Conservation (phyloP, 2,329 filamentous ascomycete species). For the Escovopsis sp. region DNA sequence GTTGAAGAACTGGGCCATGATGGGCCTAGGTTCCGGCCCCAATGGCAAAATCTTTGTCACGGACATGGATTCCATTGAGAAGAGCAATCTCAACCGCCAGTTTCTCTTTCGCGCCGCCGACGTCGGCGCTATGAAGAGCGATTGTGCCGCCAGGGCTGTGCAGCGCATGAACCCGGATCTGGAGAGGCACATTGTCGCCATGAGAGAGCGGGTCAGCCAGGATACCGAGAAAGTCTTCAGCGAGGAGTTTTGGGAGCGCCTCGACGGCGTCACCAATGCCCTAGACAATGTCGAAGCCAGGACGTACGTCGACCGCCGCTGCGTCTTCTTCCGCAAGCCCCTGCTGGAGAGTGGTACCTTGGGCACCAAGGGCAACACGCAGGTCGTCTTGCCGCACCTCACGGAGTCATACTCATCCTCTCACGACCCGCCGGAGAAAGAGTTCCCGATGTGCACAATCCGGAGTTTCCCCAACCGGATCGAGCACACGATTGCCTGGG, state of each 20-base stretch:
- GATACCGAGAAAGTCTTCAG: constrained; percentile 93
- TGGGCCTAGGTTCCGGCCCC: constrained; percentile 78
- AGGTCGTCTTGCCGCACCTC: constrained; percentile 78
- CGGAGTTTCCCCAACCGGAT: constrained; percentile 97
- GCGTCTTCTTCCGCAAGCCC: constrained; percentile 96
- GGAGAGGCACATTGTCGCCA: constrained; percentile 64
- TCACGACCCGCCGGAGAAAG: constrained; percentile 94
- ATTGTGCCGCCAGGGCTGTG: constrained; percentile 79
- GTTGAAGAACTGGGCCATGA: constrained; percentile 99
- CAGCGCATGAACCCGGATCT: constrained; percentile 92
- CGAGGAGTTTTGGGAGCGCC: constrained; percentile 72
- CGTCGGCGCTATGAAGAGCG: constrained; percentile 93
- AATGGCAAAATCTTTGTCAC: constrained; percentile 84
- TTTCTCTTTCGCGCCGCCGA: constrained; percentile 91
- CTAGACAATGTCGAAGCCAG: constrained; percentile 95
- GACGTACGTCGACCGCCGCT: constrained; percentile 89
- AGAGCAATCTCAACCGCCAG: constrained; percentile 94
- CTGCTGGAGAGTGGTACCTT: constrained; percentile 92
- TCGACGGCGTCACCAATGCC: constrained; percentile 92
- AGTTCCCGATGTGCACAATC: constrained; percentile 97
- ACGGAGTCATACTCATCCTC: constrained; percentile 94
- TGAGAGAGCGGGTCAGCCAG: constrained; percentile 78
- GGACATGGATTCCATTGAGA: constrained; percentile 97
- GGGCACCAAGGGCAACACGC: constrained; percentile 97
- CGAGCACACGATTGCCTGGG: constrained; percentile 97